Percentiles rank a stretch among this genome's conserved stretches.
These are phyloP conservation scores for button mushroom (Agaricus bisporus) DNA, from an alignment of 768 basidiomycete species.

Conservation along the genomic window DNA sequence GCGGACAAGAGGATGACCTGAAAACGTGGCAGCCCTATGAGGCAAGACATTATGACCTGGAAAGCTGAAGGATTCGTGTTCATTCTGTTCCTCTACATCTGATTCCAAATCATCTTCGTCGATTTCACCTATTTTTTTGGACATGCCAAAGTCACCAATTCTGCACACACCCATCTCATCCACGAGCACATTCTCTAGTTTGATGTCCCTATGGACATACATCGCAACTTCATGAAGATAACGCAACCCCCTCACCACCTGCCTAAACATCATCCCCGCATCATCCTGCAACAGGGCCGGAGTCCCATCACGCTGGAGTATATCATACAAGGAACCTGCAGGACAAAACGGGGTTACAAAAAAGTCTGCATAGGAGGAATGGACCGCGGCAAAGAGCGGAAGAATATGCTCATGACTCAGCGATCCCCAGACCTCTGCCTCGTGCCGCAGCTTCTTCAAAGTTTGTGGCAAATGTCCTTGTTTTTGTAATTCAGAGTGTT, in stretches of 20 bases:
- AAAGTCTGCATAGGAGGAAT: slow-evolving; percentile 61
- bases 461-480: slow-evolving; percentile 41
- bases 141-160: slow-evolving; percentile 82
- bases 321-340: slow-evolving; percentile 80
- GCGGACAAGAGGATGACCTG: slow-evolving; percentile 21
- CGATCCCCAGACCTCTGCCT: slow-evolving; percentile 66
- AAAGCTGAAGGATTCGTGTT: slow-evolving; percentile 13
- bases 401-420: slow-evolving; percentile 84
- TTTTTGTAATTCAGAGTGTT: slow-evolving; percentile 47
- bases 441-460: slow-evolving; percentile 58
- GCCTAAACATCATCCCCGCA: slow-evolving; percentile 78
- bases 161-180: slow-evolving; percentile 86
- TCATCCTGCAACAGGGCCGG: slow-evolving; percentile 73
- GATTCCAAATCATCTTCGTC: slow-evolving; percentile 30
- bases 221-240: slow-evolving; percentile 76
- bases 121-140: slow-evolving; percentile 52
- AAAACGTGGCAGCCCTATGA: slow-evolving; percentile 36
- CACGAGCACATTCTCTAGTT: slow-evolving; percentile 93
- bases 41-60: slow-evolving; percentile 17
- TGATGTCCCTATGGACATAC: slow-evolving; percentile 90
- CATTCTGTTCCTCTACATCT: slow-evolving; percentile 17
- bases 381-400: slow-evolving; percentile 65
- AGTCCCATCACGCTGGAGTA: slow-evolving; percentile 63
- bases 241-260: slow-evolving; percentile 75
- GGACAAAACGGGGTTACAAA: slow-evolving; percentile 83